These are phyloP conservation scores for Lachnellula cervina DNA, from an alignment of 2,329 filamentous ascomycete genomes.

Conservation along the genomic window DNA sequence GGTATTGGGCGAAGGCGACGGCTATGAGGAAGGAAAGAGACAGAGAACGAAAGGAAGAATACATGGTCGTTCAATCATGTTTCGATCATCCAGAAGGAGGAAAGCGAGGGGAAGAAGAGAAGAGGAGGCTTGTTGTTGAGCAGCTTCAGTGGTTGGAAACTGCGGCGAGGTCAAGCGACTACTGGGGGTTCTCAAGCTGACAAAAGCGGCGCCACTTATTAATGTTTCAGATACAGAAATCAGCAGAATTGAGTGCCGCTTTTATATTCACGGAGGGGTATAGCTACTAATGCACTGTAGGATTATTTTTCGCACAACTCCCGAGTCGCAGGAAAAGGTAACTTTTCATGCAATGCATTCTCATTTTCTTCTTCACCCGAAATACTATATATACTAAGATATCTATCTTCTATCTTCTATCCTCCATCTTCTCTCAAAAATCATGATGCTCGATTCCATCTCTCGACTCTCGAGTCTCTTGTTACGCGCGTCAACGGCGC, in stretches of 20 bases:
- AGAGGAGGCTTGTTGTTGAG: neutral
- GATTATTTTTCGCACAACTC: neutral
- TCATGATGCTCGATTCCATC: neutral
- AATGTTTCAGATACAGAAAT: neutral
- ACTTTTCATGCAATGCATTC: too few relatives aligned
- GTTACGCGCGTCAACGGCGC: neutral
- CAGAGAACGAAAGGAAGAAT: constrained; percentile 11
- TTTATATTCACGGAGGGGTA: too few relatives aligned
- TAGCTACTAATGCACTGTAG: neutral
- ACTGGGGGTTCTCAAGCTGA: neutral
- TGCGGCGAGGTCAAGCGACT: neutral
- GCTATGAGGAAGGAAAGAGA: constrained; percentile 19
- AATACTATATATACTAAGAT: too few relatives aligned
- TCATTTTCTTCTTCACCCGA: too few relatives aligned
- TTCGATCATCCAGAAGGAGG: constrained; percentile 12
- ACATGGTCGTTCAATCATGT: constrained; percentile 29
- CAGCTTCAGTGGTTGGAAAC: neutral
- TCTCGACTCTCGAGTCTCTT: neutral
- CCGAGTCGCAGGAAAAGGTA: too few relatives aligned
- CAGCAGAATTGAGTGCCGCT: too few relatives aligned
- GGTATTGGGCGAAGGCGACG: constrained; percentile 32
- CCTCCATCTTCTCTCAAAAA: neutral
- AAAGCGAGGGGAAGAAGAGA: constrained; percentile 3
- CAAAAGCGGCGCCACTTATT: neutral
- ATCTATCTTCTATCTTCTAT: too few relatives aligned